These are phyloP conservation scores for Trametes elegans DNA, from an alignment of 768 basidiomycete species.

Conservation along the genomic window DNA sequence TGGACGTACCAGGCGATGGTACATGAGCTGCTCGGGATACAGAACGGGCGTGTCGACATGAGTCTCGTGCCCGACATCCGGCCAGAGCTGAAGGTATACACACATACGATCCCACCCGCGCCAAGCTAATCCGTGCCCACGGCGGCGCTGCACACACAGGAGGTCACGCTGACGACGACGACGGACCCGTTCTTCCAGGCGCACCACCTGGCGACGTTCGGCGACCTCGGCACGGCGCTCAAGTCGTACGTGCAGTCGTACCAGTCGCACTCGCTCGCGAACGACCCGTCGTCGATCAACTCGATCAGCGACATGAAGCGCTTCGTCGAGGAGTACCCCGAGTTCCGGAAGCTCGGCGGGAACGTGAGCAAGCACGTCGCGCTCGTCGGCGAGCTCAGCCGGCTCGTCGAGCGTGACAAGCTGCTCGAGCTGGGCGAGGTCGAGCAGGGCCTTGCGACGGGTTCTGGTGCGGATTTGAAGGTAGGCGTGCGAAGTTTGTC, in stretches of 20 bases:
- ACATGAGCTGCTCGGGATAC: conserved; percentile 90
- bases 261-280: conserved; percentile 75
- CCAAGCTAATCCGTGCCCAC: not conserved
- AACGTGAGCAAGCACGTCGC: conserved; percentile 99
- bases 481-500: conserved; percentile 46
- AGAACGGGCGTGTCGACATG: conserved; percentile 89
- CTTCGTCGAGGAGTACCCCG: conserved; percentile 97
- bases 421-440: conserved; percentile 90
- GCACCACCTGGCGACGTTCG: conserved; percentile 90
- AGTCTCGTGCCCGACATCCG: conserved; percentile 80
- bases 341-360: conserved; percentile 93
- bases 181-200: conserved; percentile 94
- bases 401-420: conserved; percentile 83
- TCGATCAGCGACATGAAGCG: conserved; percentile 97
- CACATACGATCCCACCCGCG: not conserved
- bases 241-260: conserved; percentile 94
- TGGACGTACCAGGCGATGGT: conserved; percentile 99
- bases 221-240: conserved; percentile 89
- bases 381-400: conserved; percentile 91
- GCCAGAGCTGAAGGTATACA: conserved; percentile 77
- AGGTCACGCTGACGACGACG: conserved; percentile 87
- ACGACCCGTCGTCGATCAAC: conserved; percentile 79
- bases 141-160: conserved; percentile 46
- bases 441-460: conserved; percentile 94
- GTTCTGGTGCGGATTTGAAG: conserved; percentile 85